Base-by-base conservation (phyloP, 202 grass and related monocot species). In the Saccharum hybrid region DNA sequence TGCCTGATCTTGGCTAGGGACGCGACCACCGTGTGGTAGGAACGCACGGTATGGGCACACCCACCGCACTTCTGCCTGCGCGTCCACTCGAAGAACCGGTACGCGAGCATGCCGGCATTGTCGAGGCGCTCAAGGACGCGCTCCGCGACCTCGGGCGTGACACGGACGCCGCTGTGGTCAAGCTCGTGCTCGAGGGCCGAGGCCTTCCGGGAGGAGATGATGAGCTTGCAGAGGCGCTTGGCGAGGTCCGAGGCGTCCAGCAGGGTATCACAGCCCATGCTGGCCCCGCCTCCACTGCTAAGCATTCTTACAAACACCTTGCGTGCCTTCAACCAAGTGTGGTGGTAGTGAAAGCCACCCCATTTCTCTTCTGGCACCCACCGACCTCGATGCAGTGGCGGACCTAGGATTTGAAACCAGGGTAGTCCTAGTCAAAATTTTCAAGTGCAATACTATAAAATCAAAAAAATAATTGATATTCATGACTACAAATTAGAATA, bases 1-100 rank as follows among this genome's bases (percentile, higher is more conserved):
- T 98, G 96, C 3, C 89, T 81, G 71, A 98, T 95, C 87, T 92
- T 98, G 63, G 92, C 90, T 56, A 95, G 96, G 80, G 96, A 92
- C 0, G 70, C 56, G n/a, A 95, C 71, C 85, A 91, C 90, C 74
- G 87, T 88, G 71, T 98, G 92, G 89, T 87, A 98, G 31, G 96
- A 86, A 10, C 77, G 86, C 60, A 95, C 81, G n/a, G 90, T 91
- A 77, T 95, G 96, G 6, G 45, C 48, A 67, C 84, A 98, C 66
- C 86, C 88, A 0, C 85, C 82, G 0, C 89, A 81, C 76, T 88
- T 88, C 77, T 93, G 85, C 87, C 70, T 89, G 41, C 89, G 79
- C 10, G 88, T 51, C 96, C 96, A 98, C 81, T 91, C 83, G 43
- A 98, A 98, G 81, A 98, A 98, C 31, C 93, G 89, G 68, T 95